Percentiles rank a stretch among this genome's conserved stretches.
Evolutionary conservation across 2,329 filamentous ascomycete genomes (phyloP).

Genomic region (Colletotrichum cuscutae): DNA sequence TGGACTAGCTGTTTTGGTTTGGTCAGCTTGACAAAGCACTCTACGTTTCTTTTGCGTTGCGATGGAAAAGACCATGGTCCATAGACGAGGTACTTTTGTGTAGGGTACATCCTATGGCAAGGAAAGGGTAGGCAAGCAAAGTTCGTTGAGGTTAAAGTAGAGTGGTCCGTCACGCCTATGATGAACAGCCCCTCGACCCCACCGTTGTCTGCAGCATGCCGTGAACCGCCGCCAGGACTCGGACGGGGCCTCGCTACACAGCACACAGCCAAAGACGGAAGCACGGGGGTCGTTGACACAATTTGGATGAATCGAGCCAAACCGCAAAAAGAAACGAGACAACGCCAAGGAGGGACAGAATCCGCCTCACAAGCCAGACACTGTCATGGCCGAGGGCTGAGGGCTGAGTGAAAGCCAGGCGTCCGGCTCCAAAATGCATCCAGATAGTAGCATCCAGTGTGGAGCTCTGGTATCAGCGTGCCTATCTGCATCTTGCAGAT

Average conservation of each 20-base stretch:
- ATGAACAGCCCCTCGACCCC: not conserved
- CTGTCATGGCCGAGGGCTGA: not conserved
- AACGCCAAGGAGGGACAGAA: conserved; percentile 7
- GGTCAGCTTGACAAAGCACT: conserved; percentile 34
- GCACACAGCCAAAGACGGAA: conserved; percentile 27
- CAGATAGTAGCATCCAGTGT: conserved; percentile 23
- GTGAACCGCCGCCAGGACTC: not conserved
- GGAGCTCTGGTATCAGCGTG: conserved; percentile 30
- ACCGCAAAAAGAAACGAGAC: conserved; percentile 18
- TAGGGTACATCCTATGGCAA: not conserved
- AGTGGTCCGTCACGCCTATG: conserved; percentile 15
- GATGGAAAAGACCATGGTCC: not conserved
- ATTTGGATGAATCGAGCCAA: conserved; percentile 35
- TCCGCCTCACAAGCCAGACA: conserved; percentile 25
- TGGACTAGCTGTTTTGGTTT: conserved; percentile 39
- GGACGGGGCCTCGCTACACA: conserved; percentile 15
- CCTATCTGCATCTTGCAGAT: conserved; percentile 30
- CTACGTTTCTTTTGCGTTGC: not conserved
- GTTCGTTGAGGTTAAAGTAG: conserved; percentile 30
- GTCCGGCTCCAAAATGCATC: conserved; percentile 13
- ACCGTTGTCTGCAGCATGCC: conserved; percentile 23
- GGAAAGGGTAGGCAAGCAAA: conserved; percentile 10
- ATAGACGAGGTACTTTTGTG: not conserved
- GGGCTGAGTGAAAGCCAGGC: not conserved
- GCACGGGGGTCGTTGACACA: conserved; percentile 30